These are phyloP conservation scores for Penicillium malachiteum DNA, from an alignment of 495 filamentous ascomycete species.

Conservation along the genomic window DNA sequence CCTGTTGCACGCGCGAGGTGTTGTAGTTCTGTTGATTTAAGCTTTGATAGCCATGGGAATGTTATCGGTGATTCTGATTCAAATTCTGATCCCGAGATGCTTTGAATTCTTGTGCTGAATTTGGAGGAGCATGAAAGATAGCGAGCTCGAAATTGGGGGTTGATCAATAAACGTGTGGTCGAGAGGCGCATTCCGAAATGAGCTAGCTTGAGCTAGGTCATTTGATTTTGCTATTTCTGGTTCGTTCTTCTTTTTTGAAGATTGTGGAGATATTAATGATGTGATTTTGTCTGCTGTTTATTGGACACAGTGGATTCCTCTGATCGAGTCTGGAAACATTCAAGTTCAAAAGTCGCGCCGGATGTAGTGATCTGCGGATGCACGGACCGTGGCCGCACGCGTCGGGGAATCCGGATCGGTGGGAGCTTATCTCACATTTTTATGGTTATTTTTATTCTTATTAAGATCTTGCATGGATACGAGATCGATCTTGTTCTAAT, in stretches of 20 bases:
- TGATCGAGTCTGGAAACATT: conserved; percentile 1
- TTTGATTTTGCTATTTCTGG: neutral
- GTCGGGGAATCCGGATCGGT: neutral
- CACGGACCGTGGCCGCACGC: conserved; percentile 4
- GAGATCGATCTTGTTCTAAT: neutral
- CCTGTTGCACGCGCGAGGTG: conserved; percentile 53
- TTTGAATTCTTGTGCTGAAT: neutral
- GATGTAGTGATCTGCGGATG: neutral
- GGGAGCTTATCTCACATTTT: neutral
- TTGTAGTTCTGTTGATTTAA: conserved; percentile 50
- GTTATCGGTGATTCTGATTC: neutral
- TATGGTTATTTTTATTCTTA: neutral
- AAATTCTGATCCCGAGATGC: neutral
- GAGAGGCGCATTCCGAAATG: neutral
- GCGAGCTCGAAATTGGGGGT: too few relatives aligned
- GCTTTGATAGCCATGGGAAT: conserved; percentile 31
- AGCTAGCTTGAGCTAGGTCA: neutral
- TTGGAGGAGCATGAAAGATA: too few relatives aligned
- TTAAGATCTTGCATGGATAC: neutral
- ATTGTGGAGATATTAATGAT: neutral
- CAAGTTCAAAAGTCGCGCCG: neutral
- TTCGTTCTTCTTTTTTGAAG: neutral
- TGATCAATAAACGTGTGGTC: neutral
- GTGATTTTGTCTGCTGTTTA: neutral
- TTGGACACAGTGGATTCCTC: neutral